These are phyloP conservation scores for Chrysochromulina tobinii DNA, from an alignment of 78 protist species.

Conservation along the genomic window DNA sequence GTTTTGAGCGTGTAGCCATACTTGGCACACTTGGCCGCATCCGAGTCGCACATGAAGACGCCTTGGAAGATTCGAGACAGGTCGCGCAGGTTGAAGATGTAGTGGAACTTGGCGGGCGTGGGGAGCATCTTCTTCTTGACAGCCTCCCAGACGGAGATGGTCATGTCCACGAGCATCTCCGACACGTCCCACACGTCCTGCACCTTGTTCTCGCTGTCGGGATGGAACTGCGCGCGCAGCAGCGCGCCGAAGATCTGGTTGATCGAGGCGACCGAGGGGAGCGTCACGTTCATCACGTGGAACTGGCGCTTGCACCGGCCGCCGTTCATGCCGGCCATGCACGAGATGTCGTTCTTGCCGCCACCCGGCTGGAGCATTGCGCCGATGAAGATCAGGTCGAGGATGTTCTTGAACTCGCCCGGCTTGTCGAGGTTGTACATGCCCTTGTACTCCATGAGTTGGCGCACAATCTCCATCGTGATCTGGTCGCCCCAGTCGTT, in stretches of 20 bases:
- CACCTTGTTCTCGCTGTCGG: constrained; percentile 4
- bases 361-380: constrained; percentile 83
- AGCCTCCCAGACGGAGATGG: background rate
- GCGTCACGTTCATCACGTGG: constrained; percentile 68
- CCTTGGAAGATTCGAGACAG: constrained; percentile 55
- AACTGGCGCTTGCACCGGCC: constrained; percentile 83
- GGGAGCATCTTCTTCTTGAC: background rate
- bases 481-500: constrained; percentile 29
- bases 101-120: constrained; percentile 40
- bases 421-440: constrained; percentile 30
- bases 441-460: constrained; percentile 22
- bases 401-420: constrained; percentile 40
- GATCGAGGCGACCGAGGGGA: constrained; percentile 68
- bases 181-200: background rate
- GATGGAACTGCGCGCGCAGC: constrained; percentile 52
- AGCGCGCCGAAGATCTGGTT: constrained; percentile 71
- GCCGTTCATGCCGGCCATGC: constrained; percentile 34
- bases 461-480: constrained; percentile 44
- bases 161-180: constrained; percentile 5
- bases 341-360: constrained; percentile 75
- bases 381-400: constrained; percentile 58
- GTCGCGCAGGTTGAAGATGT: constrained; percentile 69
- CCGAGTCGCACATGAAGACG: background rate
- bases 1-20: background rate
- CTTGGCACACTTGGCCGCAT: background rate